These are phyloP conservation scores for Emmonsia crescens DNA, from an alignment of 2,329 filamentous ascomycete genomes.

Conservation along the genomic window DNA sequence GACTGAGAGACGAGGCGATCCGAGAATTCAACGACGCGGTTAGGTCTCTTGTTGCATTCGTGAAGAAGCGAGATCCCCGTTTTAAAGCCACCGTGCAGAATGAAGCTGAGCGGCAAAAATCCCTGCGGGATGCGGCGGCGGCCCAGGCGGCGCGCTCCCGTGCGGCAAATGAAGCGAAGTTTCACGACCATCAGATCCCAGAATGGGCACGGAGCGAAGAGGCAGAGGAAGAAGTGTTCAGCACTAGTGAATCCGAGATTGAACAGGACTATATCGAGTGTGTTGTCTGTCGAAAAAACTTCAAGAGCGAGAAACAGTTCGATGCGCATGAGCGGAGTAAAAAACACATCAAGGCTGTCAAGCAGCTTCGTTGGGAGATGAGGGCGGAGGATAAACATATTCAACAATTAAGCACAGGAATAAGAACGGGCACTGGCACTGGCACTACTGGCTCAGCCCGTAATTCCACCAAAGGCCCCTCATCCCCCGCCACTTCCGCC, in stretches of 20 bases:
- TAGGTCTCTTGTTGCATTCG: slow-evolving; percentile 72
- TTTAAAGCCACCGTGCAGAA: slow-evolving; percentile 67
- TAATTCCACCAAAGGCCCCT: neutral
- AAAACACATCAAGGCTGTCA: slow-evolving; percentile 81
- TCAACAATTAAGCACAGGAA: slow-evolving; percentile 5
- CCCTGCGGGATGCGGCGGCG: slow-evolving; percentile 63
- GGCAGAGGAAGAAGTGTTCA: slow-evolving; percentile 40
- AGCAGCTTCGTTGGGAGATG: slow-evolving; percentile 73
- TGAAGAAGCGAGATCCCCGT: slow-evolving; percentile 81
- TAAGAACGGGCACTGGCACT: neutral
- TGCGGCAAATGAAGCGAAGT: slow-evolving; percentile 66
- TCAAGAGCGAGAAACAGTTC: slow-evolving; percentile 86
- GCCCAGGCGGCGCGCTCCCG: slow-evolving; percentile 76
- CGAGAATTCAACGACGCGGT: slow-evolving; percentile 91
- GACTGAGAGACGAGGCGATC: slow-evolving; percentile 66
- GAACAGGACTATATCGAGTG: slow-evolving; percentile 51
- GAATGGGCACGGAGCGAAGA: slow-evolving; percentile 60
- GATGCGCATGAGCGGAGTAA: slow-evolving; percentile 92
- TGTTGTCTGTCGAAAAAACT: slow-evolving; percentile 53
- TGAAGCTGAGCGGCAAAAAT: slow-evolving; percentile 68
- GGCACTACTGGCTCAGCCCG: neutral
- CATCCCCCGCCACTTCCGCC: neutral
- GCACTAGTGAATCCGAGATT: slow-evolving; percentile 36
- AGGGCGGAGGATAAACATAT: slow-evolving; percentile 58
- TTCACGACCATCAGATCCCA: slow-evolving; percentile 53